Base-by-base conservation (phyloP, 2,329 filamentous ascomycete species). In the Blastomyces gilchristii region DNA sequence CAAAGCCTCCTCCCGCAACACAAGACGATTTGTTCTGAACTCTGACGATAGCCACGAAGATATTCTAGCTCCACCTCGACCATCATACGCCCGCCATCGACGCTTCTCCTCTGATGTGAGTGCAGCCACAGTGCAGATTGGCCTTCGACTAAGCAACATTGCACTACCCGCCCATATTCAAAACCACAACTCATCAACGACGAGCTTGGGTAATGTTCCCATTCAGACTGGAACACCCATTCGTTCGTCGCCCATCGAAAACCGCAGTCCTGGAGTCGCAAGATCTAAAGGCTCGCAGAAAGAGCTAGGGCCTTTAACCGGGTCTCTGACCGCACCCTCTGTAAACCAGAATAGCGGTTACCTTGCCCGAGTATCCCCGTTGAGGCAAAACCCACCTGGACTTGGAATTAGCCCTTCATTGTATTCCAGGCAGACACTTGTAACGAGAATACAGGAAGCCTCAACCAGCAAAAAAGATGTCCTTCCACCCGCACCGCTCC, bases 101-200 rank as follows among this genome's bases (percentile, higher is more conserved):
- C 67, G 68, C 11, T 63, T 68, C 58, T 67, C 66, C 5, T 71
- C 69, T 0, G 65, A 69, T 45, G 61, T 68, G 22, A 70, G 67
- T 60, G 60, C 63, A 57, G 67, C 68, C 12, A 70, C 69, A 16
- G 69, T 71, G 2, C 69, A 70, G 53, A 71, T 71, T 54, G 69
- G 69, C 18, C 65, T 71, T 2, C 65, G 69, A n/a, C 64, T 71
- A 4, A 70, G 69, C 63, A 67, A 68, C 49, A 60, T 65, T 12
- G 63, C 64, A 22, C 56, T 66, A 18, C 58, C 63, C 6, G 39
- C 25, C 16, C 37, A 62, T 45, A 43, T 56, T 56, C 52, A 58
- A 16, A 39, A n/a, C 11, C 22, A 53, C n/a, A 53, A 63, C 43
- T 49, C 43, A 8, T 53, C 63, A 47, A 58, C 60, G 1, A 45